Evolutionary conservation across 106 monocot genomes (phyloP), one percentile per base, ranked within the genome.

Genomic region (Hemerocallis citrina): DNA sequence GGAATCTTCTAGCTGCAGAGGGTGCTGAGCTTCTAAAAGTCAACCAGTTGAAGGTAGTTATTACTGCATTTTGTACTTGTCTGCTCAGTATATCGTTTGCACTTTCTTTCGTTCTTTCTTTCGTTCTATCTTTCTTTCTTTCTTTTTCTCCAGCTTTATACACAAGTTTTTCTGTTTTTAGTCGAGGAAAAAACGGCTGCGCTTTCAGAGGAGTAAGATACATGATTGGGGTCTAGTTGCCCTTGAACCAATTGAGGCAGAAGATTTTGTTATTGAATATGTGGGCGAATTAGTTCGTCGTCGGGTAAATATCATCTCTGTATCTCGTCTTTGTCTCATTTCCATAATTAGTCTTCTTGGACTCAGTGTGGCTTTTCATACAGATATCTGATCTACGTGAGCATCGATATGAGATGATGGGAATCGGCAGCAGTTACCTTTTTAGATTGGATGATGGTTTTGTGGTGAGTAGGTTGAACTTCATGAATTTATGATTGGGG

Each of bases 201-300:
- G 96, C n/a, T 98, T 98, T 73, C 96, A 98, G 55, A 84, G 96
- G 71, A 98, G 96, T 68, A 98, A 77, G 58, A 98, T 98, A 59
- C 96, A 98, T 75, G 96, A 98, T 70, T 98, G 96, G 96, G 96
- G 96, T 38, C 81, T 98, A 59, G 77, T 98, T 28, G 91, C 96
- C 11, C 96, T 92, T 54, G 96, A 98, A 65, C 88, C 81, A 43
- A 88, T 98, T 68, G 96, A 98, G 66, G 90, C 96, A 39, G 91
- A 98, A 65, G 96, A 98, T 56, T 98, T 98, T 82, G 91, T 98
- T 35, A 98, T 98, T 41, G 96, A 98, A 77, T 98, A 98, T 82
- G 96, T 98, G 0, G 96, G 96, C 15, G 84, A 98, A 65, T 67
- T 98, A 32, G 85, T 98, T 55, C 91, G 91, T 27, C 74, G 81